Conservation (phyloP, 2,329 filamentous ascomycete species). For the Epichloe glyceriae region DNA sequence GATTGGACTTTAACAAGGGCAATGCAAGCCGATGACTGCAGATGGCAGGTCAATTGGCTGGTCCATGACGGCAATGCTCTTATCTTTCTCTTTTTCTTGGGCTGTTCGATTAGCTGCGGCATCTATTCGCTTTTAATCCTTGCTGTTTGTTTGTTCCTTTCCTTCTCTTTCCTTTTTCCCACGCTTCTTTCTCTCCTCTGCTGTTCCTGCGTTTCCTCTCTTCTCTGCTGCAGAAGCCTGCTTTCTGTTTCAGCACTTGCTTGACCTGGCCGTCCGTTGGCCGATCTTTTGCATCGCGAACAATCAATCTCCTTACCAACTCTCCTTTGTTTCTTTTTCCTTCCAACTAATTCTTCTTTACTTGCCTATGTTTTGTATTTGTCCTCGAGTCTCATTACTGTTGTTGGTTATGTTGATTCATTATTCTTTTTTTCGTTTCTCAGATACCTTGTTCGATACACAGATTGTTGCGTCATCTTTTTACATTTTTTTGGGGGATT, state of each 20-base stretch:
- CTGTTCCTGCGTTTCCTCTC: neutral
- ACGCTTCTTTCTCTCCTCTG: neutral
- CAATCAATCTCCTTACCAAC: neutral
- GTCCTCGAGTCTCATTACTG: constrained; percentile 12
- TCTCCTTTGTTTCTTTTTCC: neutral
- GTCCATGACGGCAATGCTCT: constrained; percentile 31
- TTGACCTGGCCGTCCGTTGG: neutral
- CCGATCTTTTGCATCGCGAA: neutral
- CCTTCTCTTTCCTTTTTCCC: neutral
- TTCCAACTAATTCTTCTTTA: constrained; percentile 2
- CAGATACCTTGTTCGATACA: constrained; percentile 52
- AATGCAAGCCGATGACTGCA: constrained; percentile 33
- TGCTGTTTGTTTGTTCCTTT: neutral
- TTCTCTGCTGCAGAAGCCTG: neutral
- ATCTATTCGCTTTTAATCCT: neutral
- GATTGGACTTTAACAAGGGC: constrained; percentile 17
- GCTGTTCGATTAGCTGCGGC: neutral
- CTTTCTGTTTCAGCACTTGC: neutral
- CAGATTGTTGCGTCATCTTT: constrained; percentile 14
- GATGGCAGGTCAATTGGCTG: constrained; percentile 33
- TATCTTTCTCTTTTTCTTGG: neutral
- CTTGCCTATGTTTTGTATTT: constrained; percentile 11
- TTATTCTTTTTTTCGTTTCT: constrained; percentile 17
- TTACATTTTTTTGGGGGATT: neutral
- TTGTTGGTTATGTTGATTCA: constrained; percentile 11